These are phyloP conservation scores for Chalciporus chontae DNA, from an alignment of 768 basidiomycete genomes.

Conservation along the genomic window DNA sequence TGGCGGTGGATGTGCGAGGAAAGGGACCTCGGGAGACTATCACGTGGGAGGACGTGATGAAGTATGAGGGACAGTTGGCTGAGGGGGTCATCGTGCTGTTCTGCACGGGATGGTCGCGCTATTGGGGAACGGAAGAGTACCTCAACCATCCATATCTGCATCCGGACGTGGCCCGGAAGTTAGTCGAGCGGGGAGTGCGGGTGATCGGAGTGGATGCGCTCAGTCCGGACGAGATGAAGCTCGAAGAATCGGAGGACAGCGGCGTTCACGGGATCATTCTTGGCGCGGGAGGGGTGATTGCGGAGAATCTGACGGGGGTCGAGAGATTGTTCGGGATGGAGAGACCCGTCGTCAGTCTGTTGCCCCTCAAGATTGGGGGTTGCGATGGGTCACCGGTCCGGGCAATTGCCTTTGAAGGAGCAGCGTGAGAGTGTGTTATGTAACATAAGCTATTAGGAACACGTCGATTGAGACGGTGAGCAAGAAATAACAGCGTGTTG, in stretches of 20 bases:
- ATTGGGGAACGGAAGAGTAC: slow-evolving; percentile 49
- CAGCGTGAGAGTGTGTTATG: slow-evolving; percentile 16
- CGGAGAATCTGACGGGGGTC: slow-evolving; percentile 64
- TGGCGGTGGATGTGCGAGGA: slow-evolving; percentile 50
- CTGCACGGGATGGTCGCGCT: slow-evolving; percentile 61
- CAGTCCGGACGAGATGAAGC: slow-evolving; percentile 53
- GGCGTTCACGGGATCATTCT: slow-evolving; percentile 57
- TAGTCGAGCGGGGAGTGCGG: slow-evolving; percentile 49
- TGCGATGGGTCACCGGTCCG: slow-evolving; percentile 67
- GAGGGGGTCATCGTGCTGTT: slow-evolving; percentile 48
- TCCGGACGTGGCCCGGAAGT: slow-evolving; percentile 43
- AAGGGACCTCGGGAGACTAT: slow-evolving; percentile 47
- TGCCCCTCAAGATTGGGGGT: slow-evolving; percentile 55
- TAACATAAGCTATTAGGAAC: background rate
- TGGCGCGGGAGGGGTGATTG: slow-evolving; percentile 59
- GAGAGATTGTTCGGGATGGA: slow-evolving; percentile 35
- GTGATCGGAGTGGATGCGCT: slow-evolving; percentile 61
- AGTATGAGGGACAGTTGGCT: slow-evolving; percentile 35
- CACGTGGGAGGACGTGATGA: slow-evolving; percentile 48
- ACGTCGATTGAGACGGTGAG: background rate
- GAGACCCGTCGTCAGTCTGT: slow-evolving; percentile 45
- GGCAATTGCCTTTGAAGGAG: slow-evolving; percentile 44
- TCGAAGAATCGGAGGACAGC: slow-evolving; percentile 22
- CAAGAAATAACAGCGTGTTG: background rate
- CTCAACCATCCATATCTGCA: slow-evolving; percentile 59